Conservation (phyloP, 805 yeast genomes). For the Clavispora santaluciae region DNA sequence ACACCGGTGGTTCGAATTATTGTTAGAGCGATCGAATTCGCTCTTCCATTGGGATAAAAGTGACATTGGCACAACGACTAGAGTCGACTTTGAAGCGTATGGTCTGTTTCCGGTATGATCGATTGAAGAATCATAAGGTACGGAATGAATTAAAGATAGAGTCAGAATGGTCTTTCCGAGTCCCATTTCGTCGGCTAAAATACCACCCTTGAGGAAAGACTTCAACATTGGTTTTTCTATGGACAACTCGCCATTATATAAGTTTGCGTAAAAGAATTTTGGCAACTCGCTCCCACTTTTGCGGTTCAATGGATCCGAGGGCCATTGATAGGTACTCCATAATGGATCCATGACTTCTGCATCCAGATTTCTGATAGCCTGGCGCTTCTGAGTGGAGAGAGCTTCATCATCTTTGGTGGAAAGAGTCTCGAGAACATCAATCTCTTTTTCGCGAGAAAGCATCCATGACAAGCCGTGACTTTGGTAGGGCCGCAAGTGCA, state of each 20-base stretch:
- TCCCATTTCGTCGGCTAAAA: conserved; percentile 96
- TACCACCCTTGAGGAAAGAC: conserved; percentile 70
- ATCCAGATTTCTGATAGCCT: conserved; percentile 24
- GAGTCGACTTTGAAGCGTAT: conserved; percentile 68
- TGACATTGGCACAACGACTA: conserved; percentile 87
- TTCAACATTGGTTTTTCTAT: conserved; percentile 60
- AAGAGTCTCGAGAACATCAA: conserved; percentile 37
- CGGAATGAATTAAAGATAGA: conserved; percentile 63
- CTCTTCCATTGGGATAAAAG: conserved; percentile 86
- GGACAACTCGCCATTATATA: conserved; percentile 77
- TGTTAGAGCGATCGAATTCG: conserved; percentile 62
- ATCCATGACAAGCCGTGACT: conserved; percentile 85
- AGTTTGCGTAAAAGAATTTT: conserved; percentile 62
- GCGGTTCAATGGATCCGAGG: conserved; percentile 38
- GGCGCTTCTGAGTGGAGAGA: conserved; percentile 24
- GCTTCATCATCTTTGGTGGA: conserved; percentile 14
- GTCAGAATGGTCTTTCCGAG: conserved; percentile 89
- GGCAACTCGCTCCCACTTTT: conserved; percentile 5
- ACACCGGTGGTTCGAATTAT: conserved; percentile 39
- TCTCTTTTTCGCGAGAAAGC: conserved; percentile 71
- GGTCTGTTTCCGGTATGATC: conserved; percentile 16
- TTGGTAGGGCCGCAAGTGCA: conserved; percentile 72
- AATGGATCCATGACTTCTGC: conserved; percentile 71
- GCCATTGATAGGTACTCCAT: conserved; percentile 82
- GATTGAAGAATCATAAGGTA: conserved; percentile 44